phyloP scores from a whole-genome alignment of 2,329 filamentous ascomycete species.

The Penicillium sclerotiorum region DNA sequence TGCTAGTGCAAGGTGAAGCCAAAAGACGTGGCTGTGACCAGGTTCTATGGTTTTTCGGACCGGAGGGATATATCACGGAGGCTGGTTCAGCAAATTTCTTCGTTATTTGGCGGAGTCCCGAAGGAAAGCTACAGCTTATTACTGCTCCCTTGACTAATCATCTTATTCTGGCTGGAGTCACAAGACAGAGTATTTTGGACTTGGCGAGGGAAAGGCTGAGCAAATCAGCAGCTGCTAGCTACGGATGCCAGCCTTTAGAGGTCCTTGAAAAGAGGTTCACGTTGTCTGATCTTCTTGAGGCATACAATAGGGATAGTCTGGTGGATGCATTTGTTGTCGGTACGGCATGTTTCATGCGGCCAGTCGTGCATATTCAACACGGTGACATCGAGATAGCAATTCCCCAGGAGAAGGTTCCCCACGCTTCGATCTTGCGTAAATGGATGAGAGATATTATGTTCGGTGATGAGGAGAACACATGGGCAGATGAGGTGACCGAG shows the following conservation, averaged over 20 bases:
- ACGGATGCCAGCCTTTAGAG: too few species aligned
- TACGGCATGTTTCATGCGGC: not conserved
- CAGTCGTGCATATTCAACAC: not conserved
- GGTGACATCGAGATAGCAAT: not conserved
- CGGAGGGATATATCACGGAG: constrained; percentile 75
- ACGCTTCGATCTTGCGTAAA: not conserved
- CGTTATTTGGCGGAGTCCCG: constrained; percentile 63
- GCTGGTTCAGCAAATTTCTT: constrained; percentile 90
- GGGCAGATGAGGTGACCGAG: not conserved
- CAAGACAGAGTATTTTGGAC: constrained; percentile 60
- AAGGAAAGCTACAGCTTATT: constrained; percentile 65
- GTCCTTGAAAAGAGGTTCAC: too few species aligned
- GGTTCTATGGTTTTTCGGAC: constrained; percentile 83
- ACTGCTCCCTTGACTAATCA: constrained; percentile 79
- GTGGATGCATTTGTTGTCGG: too few species aligned
- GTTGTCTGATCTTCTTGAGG: too few species aligned
- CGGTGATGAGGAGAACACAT: not conserved
- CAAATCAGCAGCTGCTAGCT: not conserved
- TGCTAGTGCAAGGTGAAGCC: constrained; percentile 76
- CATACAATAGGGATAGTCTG: too few species aligned
- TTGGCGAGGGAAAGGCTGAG: not conserved
- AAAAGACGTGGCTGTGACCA: constrained; percentile 74
- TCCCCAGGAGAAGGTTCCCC: not conserved
- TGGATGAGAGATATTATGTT: not conserved
- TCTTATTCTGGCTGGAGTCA: constrained; percentile 82